A percentile compares a stretch with the other conserved stretches of the same genome.
Conservation (phyloP, 331 rosid species). For the Cucumis variabilis region DNA sequence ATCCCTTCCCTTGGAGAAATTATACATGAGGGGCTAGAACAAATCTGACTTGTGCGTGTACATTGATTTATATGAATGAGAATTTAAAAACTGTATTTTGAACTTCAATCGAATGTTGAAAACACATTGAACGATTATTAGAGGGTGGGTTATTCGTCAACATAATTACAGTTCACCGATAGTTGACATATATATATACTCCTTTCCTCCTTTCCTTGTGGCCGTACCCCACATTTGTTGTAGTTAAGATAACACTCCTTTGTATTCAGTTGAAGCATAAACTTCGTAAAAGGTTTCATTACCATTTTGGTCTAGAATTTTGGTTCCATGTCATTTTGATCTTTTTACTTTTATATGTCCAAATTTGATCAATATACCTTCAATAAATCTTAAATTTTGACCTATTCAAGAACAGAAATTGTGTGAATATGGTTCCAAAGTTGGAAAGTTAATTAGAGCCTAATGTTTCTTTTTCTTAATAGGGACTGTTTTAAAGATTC, state of each 20-base stretch:
- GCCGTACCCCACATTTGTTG: not conserved
- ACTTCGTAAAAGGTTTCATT: not conserved
- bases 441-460: not conserved
- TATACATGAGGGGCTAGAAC: not conserved
- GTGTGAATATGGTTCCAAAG: not conserved
- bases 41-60: not conserved
- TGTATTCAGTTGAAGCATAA: not conserved
- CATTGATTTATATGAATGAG: not conserved
- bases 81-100: not conserved
- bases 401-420: not conserved
- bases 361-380: not conserved
- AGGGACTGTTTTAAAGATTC: not conserved
- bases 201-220: not conserved
- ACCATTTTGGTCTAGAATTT: not conserved
- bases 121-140: not conserved
- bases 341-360: not conserved
- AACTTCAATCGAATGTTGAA: not conserved
- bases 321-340: not conserved
- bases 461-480: not conserved
- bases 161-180: no score
- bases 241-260: not conserved
- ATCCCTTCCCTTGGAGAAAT: not conserved
- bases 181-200: no score
- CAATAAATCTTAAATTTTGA: not conserved
- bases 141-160: not conserved